Base-by-base conservation (phyloP, 2,329 filamentous ascomycete genomes). In the Sporothrix luriei region DNA sequence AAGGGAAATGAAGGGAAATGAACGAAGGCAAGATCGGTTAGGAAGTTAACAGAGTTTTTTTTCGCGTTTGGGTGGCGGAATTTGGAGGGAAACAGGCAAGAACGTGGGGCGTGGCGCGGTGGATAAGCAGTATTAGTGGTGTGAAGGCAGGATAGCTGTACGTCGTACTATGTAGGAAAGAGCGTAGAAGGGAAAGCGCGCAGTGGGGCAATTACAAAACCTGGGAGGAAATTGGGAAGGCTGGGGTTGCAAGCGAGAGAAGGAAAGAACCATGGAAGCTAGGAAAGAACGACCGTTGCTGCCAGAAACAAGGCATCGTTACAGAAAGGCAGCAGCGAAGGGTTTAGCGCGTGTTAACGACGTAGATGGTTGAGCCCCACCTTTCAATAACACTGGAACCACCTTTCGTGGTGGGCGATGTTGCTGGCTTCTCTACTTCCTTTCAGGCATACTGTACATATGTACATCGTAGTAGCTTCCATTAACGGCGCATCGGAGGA, bases 31-130 rank as follows among this genome's bases (percentile, higher is more conserved):
- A 70, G 19, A 70, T 71, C 72, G 72, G 69, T 67, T 73, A 73
- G 66, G 72, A 73, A 71, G 59, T 72, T 73, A 73, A 71, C 55
- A 71, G 72, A 73, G 68, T 72, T 33, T 73, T 71, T 66, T 48
- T 61, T 70, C 69, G 69, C 38, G 66, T 62, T 49, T 54, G 29
- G 68, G 57, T 61, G 66, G 51, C 46, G 19, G 52, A 52, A 55
- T 33, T 46, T 19, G 54, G 54, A 49, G 48, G 48, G 46, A 26
- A 68, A 38, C 48, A 51, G 46, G 49, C 38, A 33, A 59, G 54
- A 49, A 43, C 40, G 54, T 33, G 52, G 48, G 68, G 52, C 59
- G 46, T 29, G 65, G 61, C 33, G 61, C 59, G 19, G 65, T 57
- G 65, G 65, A 48, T 57, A 14, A 59, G 40, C 33, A 66, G 48